Percentiles rank a stretch among this genome's conserved stretches.
phyloP scores from a whole-genome alignment of 345 rosid species.

The Boechera stricta region DNA sequence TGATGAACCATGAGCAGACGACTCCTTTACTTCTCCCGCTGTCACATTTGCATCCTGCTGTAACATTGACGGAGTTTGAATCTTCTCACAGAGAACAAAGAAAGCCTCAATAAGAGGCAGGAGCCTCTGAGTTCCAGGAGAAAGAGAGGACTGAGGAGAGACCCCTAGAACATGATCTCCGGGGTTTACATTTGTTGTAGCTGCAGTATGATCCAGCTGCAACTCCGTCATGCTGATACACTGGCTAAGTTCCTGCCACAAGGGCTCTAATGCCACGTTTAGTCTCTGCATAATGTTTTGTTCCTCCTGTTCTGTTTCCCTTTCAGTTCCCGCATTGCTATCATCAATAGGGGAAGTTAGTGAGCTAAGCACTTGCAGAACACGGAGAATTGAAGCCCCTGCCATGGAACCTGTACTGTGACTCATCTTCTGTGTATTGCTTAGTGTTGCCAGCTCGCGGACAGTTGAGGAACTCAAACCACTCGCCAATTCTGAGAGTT shows the following conservation, averaged over 20 bases:
- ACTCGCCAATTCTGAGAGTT: constrained; percentile 81
- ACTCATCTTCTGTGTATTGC: constrained; percentile 80
- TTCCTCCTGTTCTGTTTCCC: constrained; percentile 69
- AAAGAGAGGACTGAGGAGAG: constrained; percentile 72
- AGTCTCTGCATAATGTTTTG: constrained; percentile 74
- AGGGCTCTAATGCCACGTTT: constrained; percentile 75
- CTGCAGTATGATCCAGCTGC: constrained; percentile 75
- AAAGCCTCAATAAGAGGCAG: constrained; percentile 96
- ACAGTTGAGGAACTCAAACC: constrained; percentile 82
- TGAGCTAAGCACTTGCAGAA: constrained; percentile 82
- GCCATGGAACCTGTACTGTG: constrained; percentile 92
- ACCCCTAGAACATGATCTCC: constrained; percentile 70
- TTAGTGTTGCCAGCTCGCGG: constrained; percentile 72
- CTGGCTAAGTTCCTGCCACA: constrained; percentile 93
- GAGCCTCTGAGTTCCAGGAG: constrained; percentile 92
- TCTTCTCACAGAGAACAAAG: constrained; percentile 92
- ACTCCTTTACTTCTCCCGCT: constrained; percentile 84
- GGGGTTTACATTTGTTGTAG: constrained; percentile 49
- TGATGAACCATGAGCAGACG: constrained; percentile 64
- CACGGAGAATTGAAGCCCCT: constrained; percentile 89
- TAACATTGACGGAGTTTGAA: constrained; percentile 59
- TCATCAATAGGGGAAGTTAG: constrained; percentile 54
- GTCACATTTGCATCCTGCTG: constrained; percentile 79
- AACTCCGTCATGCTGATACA: constrained; percentile 85
- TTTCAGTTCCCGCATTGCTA: constrained; percentile 49